phyloP scores from a whole-genome alignment of 73 alveolate species.

The Paramecium primaurelia region DNA sequence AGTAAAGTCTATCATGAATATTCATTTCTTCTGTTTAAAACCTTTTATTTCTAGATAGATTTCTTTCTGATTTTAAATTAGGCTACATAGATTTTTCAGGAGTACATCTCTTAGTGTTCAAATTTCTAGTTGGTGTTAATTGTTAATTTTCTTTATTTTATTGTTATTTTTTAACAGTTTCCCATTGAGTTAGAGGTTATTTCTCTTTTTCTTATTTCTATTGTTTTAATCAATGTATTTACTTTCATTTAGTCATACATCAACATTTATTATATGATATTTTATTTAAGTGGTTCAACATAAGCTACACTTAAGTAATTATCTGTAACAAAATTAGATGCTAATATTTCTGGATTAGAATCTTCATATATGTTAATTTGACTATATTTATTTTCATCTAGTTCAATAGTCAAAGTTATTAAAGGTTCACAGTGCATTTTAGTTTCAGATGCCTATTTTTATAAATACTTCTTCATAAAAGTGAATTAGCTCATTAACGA shows the following conservation, averaged over 20 bases:
- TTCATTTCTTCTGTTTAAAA: background rate
- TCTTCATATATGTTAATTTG: constrained; percentile 23
- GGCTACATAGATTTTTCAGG: background rate
- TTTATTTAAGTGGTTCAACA: constrained; percentile 22
- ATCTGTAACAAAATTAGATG: constrained; percentile 10
- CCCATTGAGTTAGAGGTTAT: background rate
- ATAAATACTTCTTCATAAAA: constrained; percentile 2
- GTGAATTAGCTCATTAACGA: constrained; percentile 44
- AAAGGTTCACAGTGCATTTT: constrained; percentile 5
- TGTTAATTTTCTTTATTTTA: constrained; percentile 17
- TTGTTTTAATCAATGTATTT: background rate
- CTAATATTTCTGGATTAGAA: constrained; percentile 26
- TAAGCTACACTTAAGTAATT: background rate
- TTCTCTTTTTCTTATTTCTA: background rate
- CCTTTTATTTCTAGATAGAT: constrained; percentile 10
- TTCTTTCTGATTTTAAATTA: background rate
- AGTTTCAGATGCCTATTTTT: background rate
- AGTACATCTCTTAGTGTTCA: background rate
- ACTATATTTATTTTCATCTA: constrained; percentile 13
- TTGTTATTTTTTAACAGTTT: background rate
- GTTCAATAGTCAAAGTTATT: constrained; percentile 25
- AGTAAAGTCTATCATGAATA: background rate
- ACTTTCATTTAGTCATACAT: constrained; percentile 15
- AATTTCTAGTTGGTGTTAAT: background rate
- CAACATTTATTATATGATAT: constrained; percentile 12